Conservation (phyloP, 192 early-diverging fungal genomes). For the Entomortierella beljakovae region DNA sequence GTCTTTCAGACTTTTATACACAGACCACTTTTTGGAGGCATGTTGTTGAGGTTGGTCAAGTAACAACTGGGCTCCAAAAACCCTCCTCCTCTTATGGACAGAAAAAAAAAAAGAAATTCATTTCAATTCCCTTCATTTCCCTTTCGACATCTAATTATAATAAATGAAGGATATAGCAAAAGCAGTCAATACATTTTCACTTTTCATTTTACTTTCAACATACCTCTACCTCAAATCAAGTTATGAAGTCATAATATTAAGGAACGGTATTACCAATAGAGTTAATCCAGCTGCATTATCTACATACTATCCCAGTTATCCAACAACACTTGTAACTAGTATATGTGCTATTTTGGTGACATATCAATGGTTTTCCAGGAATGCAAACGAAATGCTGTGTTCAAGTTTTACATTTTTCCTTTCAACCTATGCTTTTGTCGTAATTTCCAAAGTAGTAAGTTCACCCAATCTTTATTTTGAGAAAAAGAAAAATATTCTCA, state of each 20-base stretch:
- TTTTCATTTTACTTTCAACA: background rate
- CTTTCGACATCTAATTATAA: background rate
- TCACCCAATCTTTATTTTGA: background rate
- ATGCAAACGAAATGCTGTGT: background rate
- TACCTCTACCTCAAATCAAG: background rate
- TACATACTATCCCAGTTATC: constrained; percentile 2
- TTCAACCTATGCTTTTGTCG: background rate
- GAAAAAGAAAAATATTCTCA: background rate
- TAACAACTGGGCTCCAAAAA: no score
- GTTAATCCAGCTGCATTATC: background rate
- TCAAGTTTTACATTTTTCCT: background rate
- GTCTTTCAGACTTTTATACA: no score
- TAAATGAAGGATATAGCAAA: background rate
- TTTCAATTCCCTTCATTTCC: no score
- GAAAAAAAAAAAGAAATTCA: no score
- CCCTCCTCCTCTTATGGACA: no score
- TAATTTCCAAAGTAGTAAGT: background rate
- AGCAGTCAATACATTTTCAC: background rate
- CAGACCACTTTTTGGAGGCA: no score
- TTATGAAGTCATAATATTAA: background rate
- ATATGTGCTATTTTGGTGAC: background rate
- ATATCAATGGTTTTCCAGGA: background rate
- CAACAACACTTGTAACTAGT: background rate
- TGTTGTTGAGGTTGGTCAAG: no score
- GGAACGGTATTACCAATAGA: background rate